phyloP scores from a whole-genome alignment of 2,329 filamentous ascomycete genomes.

The Fusarium brevicatenulatum region DNA sequence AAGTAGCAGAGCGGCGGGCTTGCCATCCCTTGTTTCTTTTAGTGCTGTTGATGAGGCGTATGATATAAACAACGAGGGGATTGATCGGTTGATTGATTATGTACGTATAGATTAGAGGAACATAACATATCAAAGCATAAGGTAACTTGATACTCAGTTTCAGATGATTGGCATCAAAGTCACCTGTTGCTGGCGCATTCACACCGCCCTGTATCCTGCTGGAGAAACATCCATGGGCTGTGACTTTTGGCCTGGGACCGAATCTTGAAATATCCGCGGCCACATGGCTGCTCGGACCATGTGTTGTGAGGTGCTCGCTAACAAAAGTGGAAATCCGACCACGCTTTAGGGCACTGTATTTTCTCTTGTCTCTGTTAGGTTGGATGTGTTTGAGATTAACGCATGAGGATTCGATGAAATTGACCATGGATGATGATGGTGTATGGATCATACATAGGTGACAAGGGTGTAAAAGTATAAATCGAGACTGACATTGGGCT shows the following conservation, averaged over 20 bases:
- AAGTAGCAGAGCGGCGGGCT: conserved; percentile 14
- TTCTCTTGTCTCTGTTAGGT: not conserved
- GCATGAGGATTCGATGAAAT: not conserved
- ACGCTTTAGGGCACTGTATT: not conserved
- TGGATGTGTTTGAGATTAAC: not conserved
- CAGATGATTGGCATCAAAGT: not conserved
- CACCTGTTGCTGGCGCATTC: not conserved
- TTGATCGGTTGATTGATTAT: not conserved
- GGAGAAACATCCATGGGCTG: not conserved
- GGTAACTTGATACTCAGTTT: conserved; percentile 4
- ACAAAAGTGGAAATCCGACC: not conserved
- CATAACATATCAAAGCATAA: conserved; percentile 11
- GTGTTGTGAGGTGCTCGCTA: conserved; percentile 1
- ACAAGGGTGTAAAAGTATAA: not conserved
- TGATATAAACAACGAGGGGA: conserved; percentile 22
- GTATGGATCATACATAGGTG: not conserved
- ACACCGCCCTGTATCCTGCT: not conserved
- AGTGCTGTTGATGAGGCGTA: conserved; percentile 27
- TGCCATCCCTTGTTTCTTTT: conserved; percentile 5
- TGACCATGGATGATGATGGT: not conserved
- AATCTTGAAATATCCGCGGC: not conserved
- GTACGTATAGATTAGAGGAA: conserved; percentile 29
- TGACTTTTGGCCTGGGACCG: not conserved
- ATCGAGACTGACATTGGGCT: not conserved
- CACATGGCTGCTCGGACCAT: conserved; percentile 33